Percentiles rank a stretch among this genome's conserved stretches.
Conservation (phyloP, 2,329 filamentous ascomycete genomes). For the Trichoderma harzianum region DNA sequence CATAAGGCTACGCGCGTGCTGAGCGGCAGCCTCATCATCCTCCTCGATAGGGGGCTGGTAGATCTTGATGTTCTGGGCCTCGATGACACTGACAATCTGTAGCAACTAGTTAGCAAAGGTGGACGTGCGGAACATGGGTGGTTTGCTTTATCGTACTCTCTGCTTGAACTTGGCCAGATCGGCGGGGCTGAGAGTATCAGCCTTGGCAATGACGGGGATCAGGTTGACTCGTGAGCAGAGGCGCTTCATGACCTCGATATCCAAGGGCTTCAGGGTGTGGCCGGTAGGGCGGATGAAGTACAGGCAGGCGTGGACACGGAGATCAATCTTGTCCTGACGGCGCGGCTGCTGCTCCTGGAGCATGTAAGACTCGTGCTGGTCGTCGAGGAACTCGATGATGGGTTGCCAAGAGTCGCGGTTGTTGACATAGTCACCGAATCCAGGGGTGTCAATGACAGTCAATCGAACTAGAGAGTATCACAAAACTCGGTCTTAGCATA, state of each 20-base stretch:
- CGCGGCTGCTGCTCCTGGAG: slow-evolving; percentile 99
- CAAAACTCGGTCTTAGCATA: neutral
- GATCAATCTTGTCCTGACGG: slow-evolving; percentile 97
- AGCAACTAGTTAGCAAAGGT: slow-evolving; percentile 28
- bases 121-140: neutral
- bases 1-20: slow-evolving; percentile 92
- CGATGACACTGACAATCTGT: slow-evolving; percentile 90
- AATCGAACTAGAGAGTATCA: slow-evolving; percentile 68
- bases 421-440: slow-evolving; percentile 99
- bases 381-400: slow-evolving; percentile 99
- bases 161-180: slow-evolving; percentile 94
- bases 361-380: slow-evolving; percentile 99
- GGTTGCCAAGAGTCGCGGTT: slow-evolving; percentile 99
- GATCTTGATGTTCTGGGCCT: slow-evolving; percentile 99
- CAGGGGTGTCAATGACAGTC: slow-evolving; percentile 97
- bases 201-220: slow-evolving; percentile 98
- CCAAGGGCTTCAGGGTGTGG: slow-evolving; percentile 95
- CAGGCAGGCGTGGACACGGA: slow-evolving; percentile 95
- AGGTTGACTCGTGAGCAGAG: slow-evolving; percentile 96
- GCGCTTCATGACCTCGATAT: slow-evolving; percentile 99
- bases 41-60: slow-evolving; percentile 98
- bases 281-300: slow-evolving; percentile 99
- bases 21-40: slow-evolving; percentile 92
- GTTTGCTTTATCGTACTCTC: slow-evolving; percentile 60
- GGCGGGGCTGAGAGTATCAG: slow-evolving; percentile 89